These are phyloP conservation scores for Boechera stricta DNA, from an alignment of 345 rosid genomes.

Conservation along the genomic window DNA sequence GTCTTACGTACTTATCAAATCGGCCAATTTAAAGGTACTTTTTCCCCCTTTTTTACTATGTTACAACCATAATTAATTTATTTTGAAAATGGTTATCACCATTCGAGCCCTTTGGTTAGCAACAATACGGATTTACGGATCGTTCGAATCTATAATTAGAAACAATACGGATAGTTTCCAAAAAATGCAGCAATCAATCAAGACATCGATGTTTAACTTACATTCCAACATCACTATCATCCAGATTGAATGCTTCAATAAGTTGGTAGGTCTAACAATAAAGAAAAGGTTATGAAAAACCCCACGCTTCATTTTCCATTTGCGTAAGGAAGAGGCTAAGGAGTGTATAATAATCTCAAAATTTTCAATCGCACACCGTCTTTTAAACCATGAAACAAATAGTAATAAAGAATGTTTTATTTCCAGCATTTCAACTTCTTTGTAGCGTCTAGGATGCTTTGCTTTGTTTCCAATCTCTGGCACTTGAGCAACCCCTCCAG, in stretches of 20 bases:
- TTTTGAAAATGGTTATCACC: not conserved
- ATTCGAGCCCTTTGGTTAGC: slow-evolving; percentile 14
- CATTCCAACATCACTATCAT: slow-evolving; percentile 33
- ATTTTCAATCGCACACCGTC: not conserved
- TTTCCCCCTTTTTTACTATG: not conserved
- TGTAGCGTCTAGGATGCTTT: slow-evolving; percentile 61
- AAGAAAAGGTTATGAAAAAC: slow-evolving; percentile 16
- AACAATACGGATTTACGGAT: not conserved
- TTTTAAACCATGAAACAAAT: not conserved
- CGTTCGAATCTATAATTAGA: not conserved
- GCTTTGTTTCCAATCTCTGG: slow-evolving; percentile 57
- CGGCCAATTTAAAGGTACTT: not conserved
- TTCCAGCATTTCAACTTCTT: slow-evolving; percentile 66
- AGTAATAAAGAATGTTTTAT: not conserved
- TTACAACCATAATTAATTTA: not conserved
- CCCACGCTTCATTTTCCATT: slow-evolving; percentile 41
- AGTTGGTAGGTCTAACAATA: slow-evolving; percentile 32
- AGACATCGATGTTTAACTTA: slow-evolving; percentile 16
- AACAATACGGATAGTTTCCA: slow-evolving; percentile 5
- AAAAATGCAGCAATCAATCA: not conserved
- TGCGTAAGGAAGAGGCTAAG: not conserved
- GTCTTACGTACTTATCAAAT: slow-evolving; percentile 13
- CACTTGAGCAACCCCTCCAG: slow-evolving; percentile 63
- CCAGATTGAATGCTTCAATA: slow-evolving; percentile 37
- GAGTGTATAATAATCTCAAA: not conserved